Evolutionary conservation across 129 eudicot genomes (phyloP).

Genomic region (Flaveria trinervia): DNA sequence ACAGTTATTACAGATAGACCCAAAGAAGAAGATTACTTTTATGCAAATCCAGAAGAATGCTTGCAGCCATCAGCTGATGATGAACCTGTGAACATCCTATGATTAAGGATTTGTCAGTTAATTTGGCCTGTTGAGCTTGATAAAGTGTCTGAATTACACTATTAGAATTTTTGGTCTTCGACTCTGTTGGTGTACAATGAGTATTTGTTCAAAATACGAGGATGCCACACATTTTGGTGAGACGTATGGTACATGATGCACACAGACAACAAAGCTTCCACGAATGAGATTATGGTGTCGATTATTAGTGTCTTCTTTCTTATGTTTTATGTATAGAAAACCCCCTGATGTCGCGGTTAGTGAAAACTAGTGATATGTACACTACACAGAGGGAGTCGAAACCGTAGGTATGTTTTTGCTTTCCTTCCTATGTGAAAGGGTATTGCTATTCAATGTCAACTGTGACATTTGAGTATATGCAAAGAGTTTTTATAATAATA

Average conservation of each 20-base stretch:
- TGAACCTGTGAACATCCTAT: conserved; percentile 40
- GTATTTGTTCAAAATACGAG: conserved; percentile 13
- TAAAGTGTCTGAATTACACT: conserved; percentile 19
- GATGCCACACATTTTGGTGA: conserved; percentile 12
- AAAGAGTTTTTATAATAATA: conserved; percentile 15
- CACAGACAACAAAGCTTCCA: conserved; percentile 19
- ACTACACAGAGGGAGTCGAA: conserved; percentile 19
- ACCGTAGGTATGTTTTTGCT: conserved; percentile 19
- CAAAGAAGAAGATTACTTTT: conserved; percentile 94
- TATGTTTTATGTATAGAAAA: conserved; percentile 31
- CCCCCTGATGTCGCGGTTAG: conserved; percentile 27
- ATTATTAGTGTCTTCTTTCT: conserved; percentile 20
- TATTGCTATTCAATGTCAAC: conserved; percentile 3
- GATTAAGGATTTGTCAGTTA: conserved; percentile 7
- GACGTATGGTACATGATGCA: neutral
- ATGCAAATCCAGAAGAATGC: conserved; percentile 91
- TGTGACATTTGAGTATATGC: conserved; percentile 17
- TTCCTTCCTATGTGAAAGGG: neutral
- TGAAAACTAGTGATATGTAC: conserved; percentile 22
- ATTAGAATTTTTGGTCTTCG: conserved; percentile 9
- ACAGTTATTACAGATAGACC: conserved; percentile 80
- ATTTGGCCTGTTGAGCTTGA: conserved; percentile 7
- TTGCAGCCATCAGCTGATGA: conserved; percentile 63
- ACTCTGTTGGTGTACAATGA: conserved; percentile 9
- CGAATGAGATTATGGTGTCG: conserved; percentile 15